A percentile compares a stretch with the other conserved stretches of the same genome.
phyloP scores from a whole-genome alignment of 306 rosid genomes.

The Vicia faba region DNA sequence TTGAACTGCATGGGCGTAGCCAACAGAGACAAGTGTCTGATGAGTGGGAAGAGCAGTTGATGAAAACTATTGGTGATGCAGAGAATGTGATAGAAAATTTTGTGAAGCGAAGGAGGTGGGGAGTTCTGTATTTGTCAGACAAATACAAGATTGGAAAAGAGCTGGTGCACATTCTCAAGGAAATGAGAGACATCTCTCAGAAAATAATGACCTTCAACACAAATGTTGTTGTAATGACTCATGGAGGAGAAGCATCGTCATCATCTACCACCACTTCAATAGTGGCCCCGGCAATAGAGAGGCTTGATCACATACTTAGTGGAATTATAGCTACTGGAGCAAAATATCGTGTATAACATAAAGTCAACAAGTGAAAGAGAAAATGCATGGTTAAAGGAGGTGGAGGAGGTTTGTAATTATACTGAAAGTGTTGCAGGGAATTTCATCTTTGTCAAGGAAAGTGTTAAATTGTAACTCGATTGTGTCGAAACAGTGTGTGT shows the following conservation, averaged over 20 bases:
- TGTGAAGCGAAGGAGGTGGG: neutral
- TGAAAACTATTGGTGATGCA: neutral
- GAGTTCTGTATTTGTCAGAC: neutral
- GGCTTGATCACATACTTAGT: slow-evolving; percentile 4
- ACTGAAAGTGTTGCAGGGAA: neutral
- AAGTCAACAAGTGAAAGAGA: slow-evolving; percentile 15
- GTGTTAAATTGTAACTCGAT: no score
- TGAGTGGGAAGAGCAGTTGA: neutral
- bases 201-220: neutral
- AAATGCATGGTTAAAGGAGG: slow-evolving; percentile 27
- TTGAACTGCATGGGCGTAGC: neutral
- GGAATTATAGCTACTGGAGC: neutral
- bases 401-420: neutral
- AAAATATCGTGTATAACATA: neutral
- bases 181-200: neutral
- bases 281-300: neutral
- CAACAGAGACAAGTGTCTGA: neutral
- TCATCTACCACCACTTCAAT: neutral
- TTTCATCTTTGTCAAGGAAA: slow-evolving; percentile 18
- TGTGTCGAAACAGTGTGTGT: no score
- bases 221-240: neutral
- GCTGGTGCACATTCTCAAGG: neutral
- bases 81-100: slow-evolving; percentile 24
- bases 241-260: neutral
- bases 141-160: neutral